Percentiles rank a stretch among this genome's conserved stretches.
Evolutionary conservation across 768 basidiomycete species (phyloP).

Genomic region (Jaapia argillacea): DNA sequence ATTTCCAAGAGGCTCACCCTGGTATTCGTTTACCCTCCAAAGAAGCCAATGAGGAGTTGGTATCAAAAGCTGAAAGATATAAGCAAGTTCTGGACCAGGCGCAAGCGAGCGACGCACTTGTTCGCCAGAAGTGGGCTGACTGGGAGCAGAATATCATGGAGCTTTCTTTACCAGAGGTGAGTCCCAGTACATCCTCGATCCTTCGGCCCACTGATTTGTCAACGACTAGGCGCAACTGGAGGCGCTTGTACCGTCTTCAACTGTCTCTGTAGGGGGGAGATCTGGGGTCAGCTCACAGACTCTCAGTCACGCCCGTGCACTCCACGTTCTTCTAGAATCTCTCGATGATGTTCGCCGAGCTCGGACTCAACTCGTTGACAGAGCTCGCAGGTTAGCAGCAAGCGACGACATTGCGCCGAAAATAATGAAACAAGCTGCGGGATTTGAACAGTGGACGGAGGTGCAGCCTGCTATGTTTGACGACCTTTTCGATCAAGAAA

Average conservation of each 20-base stretch:
- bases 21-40: conserved; percentile 58
- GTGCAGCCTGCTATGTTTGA: conserved; percentile 85
- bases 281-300: conserved; percentile 36
- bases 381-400: conserved; percentile 50
- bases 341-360: conserved; percentile 62
- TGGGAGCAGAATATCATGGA: conserved; percentile 70
- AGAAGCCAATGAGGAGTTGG: conserved; percentile 67
- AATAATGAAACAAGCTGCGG: conserved; percentile 55
- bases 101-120: conserved; percentile 60
- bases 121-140: conserved; percentile 79
- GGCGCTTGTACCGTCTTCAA: conserved; percentile 58
- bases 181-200: no score
- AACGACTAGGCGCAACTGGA: conserved; percentile 50
- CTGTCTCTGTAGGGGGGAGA: conserved; percentile 23
- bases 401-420: conserved; percentile 66
- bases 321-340: conserved; percentile 69
- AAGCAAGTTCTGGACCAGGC: conserved; percentile 65
- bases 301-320: conserved; percentile 52
- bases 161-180: conserved; percentile 59
- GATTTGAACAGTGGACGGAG: conserved; percentile 56
- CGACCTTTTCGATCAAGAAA: conserved; percentile 65
- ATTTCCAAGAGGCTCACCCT: conserved; percentile 39
- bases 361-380: conserved; percentile 51
- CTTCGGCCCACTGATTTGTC: no score
- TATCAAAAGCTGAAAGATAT: conserved; percentile 63